Conservation (phyloP, 208 protist genomes). For the Vickermania spadyakhi region DNA sequence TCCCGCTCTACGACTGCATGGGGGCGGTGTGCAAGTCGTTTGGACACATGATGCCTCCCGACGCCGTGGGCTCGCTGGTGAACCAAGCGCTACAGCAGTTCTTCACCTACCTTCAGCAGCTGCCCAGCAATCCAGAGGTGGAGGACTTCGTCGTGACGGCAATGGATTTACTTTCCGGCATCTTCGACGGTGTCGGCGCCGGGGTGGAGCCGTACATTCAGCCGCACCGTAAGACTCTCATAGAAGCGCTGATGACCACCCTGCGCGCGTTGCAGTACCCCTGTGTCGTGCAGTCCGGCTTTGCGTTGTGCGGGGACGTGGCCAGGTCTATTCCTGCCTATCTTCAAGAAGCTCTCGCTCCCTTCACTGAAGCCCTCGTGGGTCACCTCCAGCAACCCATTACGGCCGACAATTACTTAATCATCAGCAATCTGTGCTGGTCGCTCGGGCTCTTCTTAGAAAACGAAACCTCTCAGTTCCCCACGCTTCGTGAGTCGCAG, state of each 20-base stretch:
- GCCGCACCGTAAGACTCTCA: slow-evolving; percentile 39
- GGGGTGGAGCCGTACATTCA: slow-evolving; percentile 48
- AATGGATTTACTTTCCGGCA: slow-evolving; percentile 51
- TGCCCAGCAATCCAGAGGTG: slow-evolving; percentile 30
- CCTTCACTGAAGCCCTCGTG: slow-evolving; percentile 34
- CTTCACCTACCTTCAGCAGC: slow-evolving; percentile 41
- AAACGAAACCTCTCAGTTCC: slow-evolving; percentile 52
- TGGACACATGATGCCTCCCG: slow-evolving; percentile 45
- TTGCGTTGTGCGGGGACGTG: slow-evolving; percentile 66
- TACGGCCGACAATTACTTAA: slow-evolving; percentile 16
- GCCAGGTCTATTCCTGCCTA: slow-evolving; percentile 30
- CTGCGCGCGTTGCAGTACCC: slow-evolving; percentile 30
- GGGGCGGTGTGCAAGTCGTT: slow-evolving; percentile 47
- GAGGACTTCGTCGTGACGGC: slow-evolving; percentile 73
- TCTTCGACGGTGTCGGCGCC: slow-evolving; percentile 72
- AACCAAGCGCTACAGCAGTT: slow-evolving; percentile 45
- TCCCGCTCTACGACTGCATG: slow-evolving; percentile 79
- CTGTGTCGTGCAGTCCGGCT: slow-evolving; percentile 59
- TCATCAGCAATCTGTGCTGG: slow-evolving; percentile 79
- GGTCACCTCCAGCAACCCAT: slow-evolving; percentile 22
- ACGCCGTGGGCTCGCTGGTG: slow-evolving; percentile 68
- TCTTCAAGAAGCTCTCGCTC: slow-evolving; percentile 35
- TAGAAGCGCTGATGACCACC: slow-evolving; percentile 37
- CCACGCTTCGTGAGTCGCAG: slow-evolving; percentile 27
- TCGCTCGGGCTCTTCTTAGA: slow-evolving; percentile 65